Evolutionary conservation across 768 basidiomycete species (phyloP), one percentile per base, ranked within the genome.

Genomic region (Boletus vinaceobasis): DNA sequence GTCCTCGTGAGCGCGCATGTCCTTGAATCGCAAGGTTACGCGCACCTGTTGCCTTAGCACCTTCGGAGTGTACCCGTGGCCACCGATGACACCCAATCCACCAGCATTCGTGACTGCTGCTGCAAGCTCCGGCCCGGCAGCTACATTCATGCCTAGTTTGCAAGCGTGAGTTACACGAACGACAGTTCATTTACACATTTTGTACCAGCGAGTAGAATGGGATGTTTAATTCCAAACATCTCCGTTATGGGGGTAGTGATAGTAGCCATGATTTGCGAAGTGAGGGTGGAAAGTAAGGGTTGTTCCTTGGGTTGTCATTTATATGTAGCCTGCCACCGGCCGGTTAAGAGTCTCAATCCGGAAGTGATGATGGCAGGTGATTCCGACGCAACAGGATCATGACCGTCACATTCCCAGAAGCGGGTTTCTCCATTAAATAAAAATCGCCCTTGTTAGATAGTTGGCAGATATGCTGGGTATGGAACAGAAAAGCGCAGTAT

Each of bases 61-160:
- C 70, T 88, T 89, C 21, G 89, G 89, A 3, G 92, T 91, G 67
- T 88, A 93, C 0, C 90, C 90, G 32, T 88, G 77, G 50, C 94
- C 94, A 36, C 94, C 94, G 57, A 98, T 92, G 48, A 96, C 92
- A 58, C 94, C 94, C 40, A 97, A 62, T 48, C 94, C 94, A 45
- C 94, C 93, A 27, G 93, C 94, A 64, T 96, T 97, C 42, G 91
- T 92, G 53, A 96, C 93, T 37, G 91, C 93, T 38, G 93, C 94
- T 17, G 93, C 93, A 26, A 95, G 83, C 69, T 94, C 92, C 17
- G 93, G 82, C 23, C 85, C 85, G 7, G 83, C 82, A 19, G 84
- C 82, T 15, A 84, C 82, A 58, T 85, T 85, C 83, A 83, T 84
- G 31, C 85, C 80, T 80, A 38, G 38, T 42, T 14, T n/a, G 7